phyloP scores from a whole-genome alignment of 208 protist genomes.

The Herpetomonas muscarum region DNA sequence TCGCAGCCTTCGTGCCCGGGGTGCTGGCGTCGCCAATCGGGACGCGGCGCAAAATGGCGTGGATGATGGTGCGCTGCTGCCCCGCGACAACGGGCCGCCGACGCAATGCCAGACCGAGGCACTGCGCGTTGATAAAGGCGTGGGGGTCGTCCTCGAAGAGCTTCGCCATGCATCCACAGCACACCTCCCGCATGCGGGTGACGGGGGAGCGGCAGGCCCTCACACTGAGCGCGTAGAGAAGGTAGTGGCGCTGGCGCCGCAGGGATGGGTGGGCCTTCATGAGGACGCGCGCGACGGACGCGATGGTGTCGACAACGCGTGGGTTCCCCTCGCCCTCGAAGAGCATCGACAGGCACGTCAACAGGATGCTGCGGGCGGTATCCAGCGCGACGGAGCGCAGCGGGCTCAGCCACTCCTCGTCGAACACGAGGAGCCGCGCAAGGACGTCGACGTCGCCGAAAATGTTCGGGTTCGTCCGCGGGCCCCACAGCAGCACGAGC shows the following conservation, averaged over 20 bases:
- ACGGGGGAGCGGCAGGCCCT: conserved; percentile 30
- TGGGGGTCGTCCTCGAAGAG: conserved; percentile 51
- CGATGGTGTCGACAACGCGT: conserved; percentile 43
- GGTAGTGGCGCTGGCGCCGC: conserved; percentile 37
- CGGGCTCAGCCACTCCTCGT: conserved; percentile 50
- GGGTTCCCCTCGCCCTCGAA: conserved; percentile 29
- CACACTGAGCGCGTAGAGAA: conserved; percentile 70
- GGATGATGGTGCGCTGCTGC: conserved; percentile 62
- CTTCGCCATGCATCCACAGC: conserved; percentile 46
- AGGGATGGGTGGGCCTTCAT: conserved; percentile 34
- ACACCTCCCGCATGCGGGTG: conserved; percentile 42
- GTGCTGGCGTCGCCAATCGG: conserved; percentile 25
- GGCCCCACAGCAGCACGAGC: conserved; percentile 56
- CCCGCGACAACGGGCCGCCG: conserved; percentile 48
- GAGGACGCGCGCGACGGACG: conserved; percentile 49
- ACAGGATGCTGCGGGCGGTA: conserved; percentile 24
- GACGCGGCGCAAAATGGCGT: conserved; percentile 54
- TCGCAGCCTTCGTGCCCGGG: conserved; percentile 42
- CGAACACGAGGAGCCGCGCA: conserved; percentile 46
- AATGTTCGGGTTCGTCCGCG: conserved; percentile 25
- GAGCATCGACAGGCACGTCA: conserved; percentile 46
- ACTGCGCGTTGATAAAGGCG: conserved; percentile 35
- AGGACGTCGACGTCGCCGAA: conserved; percentile 37
- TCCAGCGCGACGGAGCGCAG: conserved; percentile 32
- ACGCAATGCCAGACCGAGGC: conserved; percentile 31